These are phyloP conservation scores for Phaeosphaeria sp. DNA, from an alignment of 2,329 filamentous ascomycete species.

Conservation along the genomic window DNA sequence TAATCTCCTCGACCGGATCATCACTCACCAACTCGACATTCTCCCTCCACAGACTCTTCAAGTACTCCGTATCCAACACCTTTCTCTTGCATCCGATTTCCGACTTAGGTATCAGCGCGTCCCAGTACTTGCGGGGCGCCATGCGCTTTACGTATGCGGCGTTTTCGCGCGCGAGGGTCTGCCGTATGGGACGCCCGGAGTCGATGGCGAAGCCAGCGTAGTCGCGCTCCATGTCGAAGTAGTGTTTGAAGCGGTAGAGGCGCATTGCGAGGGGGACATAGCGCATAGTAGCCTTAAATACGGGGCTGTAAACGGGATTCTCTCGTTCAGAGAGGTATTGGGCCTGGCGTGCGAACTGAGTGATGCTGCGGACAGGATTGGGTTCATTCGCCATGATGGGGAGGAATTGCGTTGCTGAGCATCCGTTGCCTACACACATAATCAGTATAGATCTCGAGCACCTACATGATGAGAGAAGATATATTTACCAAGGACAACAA, in stretches of 20 bases:
- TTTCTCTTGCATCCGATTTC: constrained; percentile 59
- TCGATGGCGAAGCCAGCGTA: constrained; percentile 53
- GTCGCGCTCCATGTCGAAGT: constrained; percentile 54
- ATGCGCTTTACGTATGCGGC: constrained; percentile 53
- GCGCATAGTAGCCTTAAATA: constrained; percentile 55
- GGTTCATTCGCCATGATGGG: constrained; percentile 52
- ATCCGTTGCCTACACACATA: too few relatives aligned
- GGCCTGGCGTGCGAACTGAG: constrained; percentile 59
- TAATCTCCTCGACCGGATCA: constrained; percentile 52
- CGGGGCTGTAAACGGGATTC: constrained; percentile 50
- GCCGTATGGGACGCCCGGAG: constrained; percentile 46
- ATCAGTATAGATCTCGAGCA: too few relatives aligned
- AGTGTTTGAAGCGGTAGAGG: constrained; percentile 52
- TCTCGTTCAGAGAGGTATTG: constrained; percentile 58
- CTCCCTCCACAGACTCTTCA: constrained; percentile 51
- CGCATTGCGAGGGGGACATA: constrained; percentile 56
- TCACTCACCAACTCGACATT: constrained; percentile 53
- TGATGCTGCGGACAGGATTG: constrained; percentile 48
- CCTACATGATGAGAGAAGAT: too few relatives aligned
- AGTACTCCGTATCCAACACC: constrained; percentile 57
- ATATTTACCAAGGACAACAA: constrained; percentile 39
- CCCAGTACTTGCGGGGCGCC: constrained; percentile 54
- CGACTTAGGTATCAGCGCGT: constrained; percentile 51
- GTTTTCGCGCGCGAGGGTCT: constrained; percentile 47
- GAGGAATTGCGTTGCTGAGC: constrained; percentile 58